Base-by-base conservation (phyloP, 306 rosid species). In the Vicia faba region DNA sequence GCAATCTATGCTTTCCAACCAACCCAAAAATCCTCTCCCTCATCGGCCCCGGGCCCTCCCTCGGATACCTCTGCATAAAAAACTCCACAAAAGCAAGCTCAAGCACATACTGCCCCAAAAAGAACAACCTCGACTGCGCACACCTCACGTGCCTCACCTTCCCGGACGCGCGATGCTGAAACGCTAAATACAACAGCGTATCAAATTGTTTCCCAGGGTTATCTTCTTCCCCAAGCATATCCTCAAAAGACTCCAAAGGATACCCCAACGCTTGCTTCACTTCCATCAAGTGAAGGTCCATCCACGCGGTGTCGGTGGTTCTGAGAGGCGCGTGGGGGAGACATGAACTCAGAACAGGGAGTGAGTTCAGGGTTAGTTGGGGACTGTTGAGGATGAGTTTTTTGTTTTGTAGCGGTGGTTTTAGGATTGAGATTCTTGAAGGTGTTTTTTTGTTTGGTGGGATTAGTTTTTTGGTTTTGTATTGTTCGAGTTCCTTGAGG, bases 191-290 rank as follows among this genome's bases (percentile, higher is more conserved):
- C 77, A 92, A 11, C 79, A 92, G 23, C 0, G 96, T 87, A 55
- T 92, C 96, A 14, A 92, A 72, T 35, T 87, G 91, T 58, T 76
- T 87, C 1, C 92, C 96, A 2, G 98, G 95, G 50, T 83, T 89
- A 41, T 85, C 95, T 41, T 87, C 95, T 38, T 81, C 95, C 19
- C 82, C 86, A 4, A 80, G 69, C 11, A 56, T 65, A 3, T 81
- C 86, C 4, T 81, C 88, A 0, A 91, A 89, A 0, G 92, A 83
- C 65, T 92, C 96, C 0, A 92, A 70, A 0, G 98, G 87, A 71
- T 92, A 92, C 43, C 98, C 98, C 1, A 92, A 84, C 11, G 98
- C 98, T 20, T 92, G 98, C 61, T 89, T 92, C 35, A 78, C 98
- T 36, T 92, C 98, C 0, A 92, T 82, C 64, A 92, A 54, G 78